Base-by-base conservation (phyloP, 2,329 filamentous ascomycete genomes). In the Sporothrix euskadiensis region DNA sequence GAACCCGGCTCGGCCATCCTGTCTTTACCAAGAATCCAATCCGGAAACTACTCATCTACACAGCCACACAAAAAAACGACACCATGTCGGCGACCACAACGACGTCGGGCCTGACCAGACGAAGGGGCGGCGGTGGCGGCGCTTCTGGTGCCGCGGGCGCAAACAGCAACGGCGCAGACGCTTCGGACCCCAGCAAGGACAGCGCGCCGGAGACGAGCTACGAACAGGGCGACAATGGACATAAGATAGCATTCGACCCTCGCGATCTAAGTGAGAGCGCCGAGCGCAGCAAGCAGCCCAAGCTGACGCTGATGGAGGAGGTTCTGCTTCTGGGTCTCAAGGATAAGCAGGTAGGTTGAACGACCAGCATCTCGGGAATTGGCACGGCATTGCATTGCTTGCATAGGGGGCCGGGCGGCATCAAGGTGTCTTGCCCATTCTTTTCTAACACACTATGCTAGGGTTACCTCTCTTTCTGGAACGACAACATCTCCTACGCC, bases 381-480 rank as follows among this genome's bases (percentile, higher is more conserved):
- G 19, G 35, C 59, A 26, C 44, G 41, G 32, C 22, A 35, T 3
- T 59, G 41, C 4, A 26, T 52, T 12, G 26, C 39, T 52, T 12
- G 26, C 39, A 39, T 39, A 4, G 19, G 52, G n/a, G 44, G 14
- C 4, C 44, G 44, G 44, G 14, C 32, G n/a, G 6, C 59, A 22
- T 63, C 26, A 14, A 35, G 35, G 35, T 35, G 35, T 30, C 39
- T 26, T 30, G 61, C 30, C 26, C 22, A 4, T 30, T 19, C n/a
- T 30, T 26, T 0, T 19, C 69, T 71, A 57, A 71, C 41, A 30
- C 54, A 2, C 65, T 78, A 59, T 65, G 68, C 76, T 81, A 97
- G 94, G 96, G 96, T 77, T 98, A 99, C 81, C 90, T 99, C 76
- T 98, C 95, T 41, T 99, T 99, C 84, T 99, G 96, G 96, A 99